Evolutionary conservation across 441 rosid genomes (phyloP).

Genomic region (Erodium texanum): DNA sequence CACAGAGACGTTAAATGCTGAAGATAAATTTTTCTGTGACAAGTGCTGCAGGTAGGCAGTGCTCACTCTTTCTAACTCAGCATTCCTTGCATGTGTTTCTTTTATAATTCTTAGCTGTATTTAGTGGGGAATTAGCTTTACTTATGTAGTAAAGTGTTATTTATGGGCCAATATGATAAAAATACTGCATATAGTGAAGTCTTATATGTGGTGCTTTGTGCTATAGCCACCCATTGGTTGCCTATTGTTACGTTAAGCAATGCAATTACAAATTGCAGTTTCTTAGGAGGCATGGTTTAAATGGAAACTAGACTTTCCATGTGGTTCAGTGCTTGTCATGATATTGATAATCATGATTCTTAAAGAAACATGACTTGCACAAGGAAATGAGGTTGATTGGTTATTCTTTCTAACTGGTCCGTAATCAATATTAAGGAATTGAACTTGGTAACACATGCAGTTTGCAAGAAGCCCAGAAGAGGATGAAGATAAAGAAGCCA

Average conservation of each 20-base stretch:
- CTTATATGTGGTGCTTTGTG: too few relatives aligned
- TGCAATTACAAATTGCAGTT: not conserved
- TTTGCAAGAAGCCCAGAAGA: conserved; percentile 91
- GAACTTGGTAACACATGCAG: conserved; percentile 30
- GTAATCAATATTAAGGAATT: not conserved
- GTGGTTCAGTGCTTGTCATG: not conserved
- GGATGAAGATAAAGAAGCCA: conserved; percentile 94
- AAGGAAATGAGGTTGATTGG: not conserved
- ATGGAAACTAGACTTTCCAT: not conserved
- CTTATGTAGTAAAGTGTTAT: not conserved
- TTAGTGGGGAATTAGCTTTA: not conserved
- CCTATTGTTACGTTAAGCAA: too few relatives aligned
- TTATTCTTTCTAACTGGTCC: not conserved
- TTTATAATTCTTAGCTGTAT: not conserved
- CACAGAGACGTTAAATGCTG: conserved; percentile 88
- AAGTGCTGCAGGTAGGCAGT: conserved; percentile 83
- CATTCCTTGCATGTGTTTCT: conserved; percentile 2
- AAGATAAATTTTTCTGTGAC: conserved; percentile 94
- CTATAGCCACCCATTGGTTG: too few relatives aligned
- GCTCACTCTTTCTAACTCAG: not conserved
- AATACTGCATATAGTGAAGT: too few relatives aligned
- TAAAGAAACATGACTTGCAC: too few relatives aligned
- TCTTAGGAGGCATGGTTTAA: not conserved
- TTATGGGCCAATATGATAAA: too few relatives aligned
- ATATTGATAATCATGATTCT: too few relatives aligned